A percentile compares a stretch with the other conserved stretches of the same genome.
phyloP scores from a whole-genome alignment of 768 basidiomycete genomes.

The Pleurotus giganteus region DNA sequence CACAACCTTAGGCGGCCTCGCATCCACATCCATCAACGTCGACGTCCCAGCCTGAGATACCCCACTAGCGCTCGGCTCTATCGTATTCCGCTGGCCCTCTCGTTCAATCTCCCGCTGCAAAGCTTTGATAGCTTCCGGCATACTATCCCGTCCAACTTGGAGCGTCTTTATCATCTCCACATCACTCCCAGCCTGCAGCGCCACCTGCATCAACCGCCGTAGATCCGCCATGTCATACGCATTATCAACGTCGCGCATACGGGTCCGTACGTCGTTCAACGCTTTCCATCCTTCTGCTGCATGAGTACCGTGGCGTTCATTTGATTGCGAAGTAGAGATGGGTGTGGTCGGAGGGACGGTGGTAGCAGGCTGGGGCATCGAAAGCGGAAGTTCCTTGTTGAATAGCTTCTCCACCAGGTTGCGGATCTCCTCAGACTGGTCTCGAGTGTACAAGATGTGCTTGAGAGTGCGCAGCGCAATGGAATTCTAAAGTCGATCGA shows the following conservation, averaged over 20 bases:
- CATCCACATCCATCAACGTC: conserved; percentile 11
- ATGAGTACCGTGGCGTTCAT: conserved; percentile 10
- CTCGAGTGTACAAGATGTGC: conserved; percentile 42
- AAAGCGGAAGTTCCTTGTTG: conserved; percentile 1
- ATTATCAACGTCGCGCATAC: conserved; percentile 47
- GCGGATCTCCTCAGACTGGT: conserved; percentile 19
- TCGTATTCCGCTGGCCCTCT: conserved; percentile 29
- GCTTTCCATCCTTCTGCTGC: conserved; percentile 20
- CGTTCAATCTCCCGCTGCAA: conserved; percentile 65
- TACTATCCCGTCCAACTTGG: conserved; percentile 62
- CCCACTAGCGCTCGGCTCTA: not conserved
- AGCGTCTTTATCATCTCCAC: conserved; percentile 61
- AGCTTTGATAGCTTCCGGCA: conserved; percentile 81
- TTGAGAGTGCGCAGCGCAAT: conserved; percentile 55
- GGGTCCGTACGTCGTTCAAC: conserved; percentile 18
- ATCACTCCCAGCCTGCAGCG: conserved; percentile 58
- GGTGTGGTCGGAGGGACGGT: conserved; percentile 6
- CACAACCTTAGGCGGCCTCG: conserved; percentile 8
- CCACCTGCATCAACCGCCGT: conserved; percentile 54
- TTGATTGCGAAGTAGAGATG: not conserved
- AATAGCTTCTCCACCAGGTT: not conserved
- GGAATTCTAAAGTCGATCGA: conserved; percentile 29
- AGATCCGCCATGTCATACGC: conserved; percentile 55
- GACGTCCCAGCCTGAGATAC: not conserved
- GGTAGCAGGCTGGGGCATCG: conserved; percentile 5